Percentiles rank a stretch among this genome's conserved stretches.
Conservation (phyloP, 176 grass and related monocot genomes). For the Cenchrus americanus region DNA sequence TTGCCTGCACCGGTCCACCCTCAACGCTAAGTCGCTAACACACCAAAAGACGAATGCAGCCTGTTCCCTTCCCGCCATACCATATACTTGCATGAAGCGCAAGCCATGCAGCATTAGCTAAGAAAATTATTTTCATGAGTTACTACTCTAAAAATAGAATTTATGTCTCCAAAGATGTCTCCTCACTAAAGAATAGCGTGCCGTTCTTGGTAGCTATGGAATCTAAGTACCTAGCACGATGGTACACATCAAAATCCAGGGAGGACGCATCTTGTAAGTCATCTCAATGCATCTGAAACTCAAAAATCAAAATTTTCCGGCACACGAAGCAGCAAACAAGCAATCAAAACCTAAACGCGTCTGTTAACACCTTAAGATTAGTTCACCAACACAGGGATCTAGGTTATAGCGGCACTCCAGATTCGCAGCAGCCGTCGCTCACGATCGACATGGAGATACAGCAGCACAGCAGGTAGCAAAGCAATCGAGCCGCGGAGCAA, state of each 20-base stretch:
- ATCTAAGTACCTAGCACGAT: background rate
- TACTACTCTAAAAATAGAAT: slow-evolving; percentile 13
- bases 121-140: slow-evolving; percentile 11
- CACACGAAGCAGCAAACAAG: background rate
- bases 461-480: background rate
- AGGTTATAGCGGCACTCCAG: background rate
- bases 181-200: background rate
- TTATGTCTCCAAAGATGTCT: background rate
- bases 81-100: background rate
- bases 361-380: background rate
- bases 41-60: background rate
- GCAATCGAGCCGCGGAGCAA: slow-evolving; percentile 14
- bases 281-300: slow-evolving; percentile 12
- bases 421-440: slow-evolving; percentile 9
- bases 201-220: slow-evolving; percentile 4
- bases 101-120: background rate
- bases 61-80: background rate
- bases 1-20: background rate
- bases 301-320: background rate
- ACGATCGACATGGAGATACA: slow-evolving; percentile 11
- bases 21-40: slow-evolving; percentile 1
- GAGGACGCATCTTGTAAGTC: background rate
- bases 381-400: background rate
- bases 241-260: slow-evolving; percentile 8
- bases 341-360: background rate